A percentile compares a stretch with the other conserved stretches of the same genome.
Evolutionary conservation across 225 moss, liverwort and hornwort species (phyloP).

Genomic region (Physcomitrellopsis africana): DNA sequence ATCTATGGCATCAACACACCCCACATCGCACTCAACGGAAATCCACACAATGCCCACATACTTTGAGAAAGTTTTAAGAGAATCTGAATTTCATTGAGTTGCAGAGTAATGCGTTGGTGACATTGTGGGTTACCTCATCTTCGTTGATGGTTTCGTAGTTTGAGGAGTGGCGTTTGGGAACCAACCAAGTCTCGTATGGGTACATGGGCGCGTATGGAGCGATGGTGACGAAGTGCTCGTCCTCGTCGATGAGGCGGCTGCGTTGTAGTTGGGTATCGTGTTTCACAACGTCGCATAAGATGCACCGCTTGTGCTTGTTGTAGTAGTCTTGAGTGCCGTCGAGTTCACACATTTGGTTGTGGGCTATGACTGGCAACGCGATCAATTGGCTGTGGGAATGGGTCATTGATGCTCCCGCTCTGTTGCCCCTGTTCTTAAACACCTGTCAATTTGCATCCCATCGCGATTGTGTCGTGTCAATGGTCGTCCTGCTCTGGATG

Average conservation of each 20-base stretch:
- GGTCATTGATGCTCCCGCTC: conserved; percentile 89
- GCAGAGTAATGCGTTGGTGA: neutral
- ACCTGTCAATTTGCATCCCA: conserved; percentile 50
- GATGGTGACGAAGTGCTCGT: conserved; percentile 51
- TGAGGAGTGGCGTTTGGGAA: conserved; percentile 75
- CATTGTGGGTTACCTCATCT: conserved; percentile 48
- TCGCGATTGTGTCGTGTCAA: neutral
- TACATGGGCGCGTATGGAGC: conserved; percentile 82
- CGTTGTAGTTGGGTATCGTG: conserved; percentile 35
- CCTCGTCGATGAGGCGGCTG: conserved; percentile 67
- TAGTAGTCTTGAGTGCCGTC: conserved; percentile 54
- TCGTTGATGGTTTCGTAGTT: conserved; percentile 61
- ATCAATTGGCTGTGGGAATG: conserved; percentile 91
- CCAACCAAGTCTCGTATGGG: conserved; percentile 80
- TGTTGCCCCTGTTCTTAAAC: conserved; percentile 87
- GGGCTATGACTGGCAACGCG: conserved; percentile 67
- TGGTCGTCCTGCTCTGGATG: neutral
- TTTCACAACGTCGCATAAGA: conserved; percentile 59
- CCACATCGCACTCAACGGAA: neutral
- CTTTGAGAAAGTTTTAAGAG: neutral
- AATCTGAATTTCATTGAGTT: neutral
- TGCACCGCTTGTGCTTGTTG: conserved; percentile 45
- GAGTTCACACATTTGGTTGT: conserved; percentile 58
- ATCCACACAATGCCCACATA: neutral
- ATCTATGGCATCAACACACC: conserved; percentile 31